Conservation (phyloP, 2,329 filamentous ascomycete genomes). For the Ilyonectria robusta region DNA sequence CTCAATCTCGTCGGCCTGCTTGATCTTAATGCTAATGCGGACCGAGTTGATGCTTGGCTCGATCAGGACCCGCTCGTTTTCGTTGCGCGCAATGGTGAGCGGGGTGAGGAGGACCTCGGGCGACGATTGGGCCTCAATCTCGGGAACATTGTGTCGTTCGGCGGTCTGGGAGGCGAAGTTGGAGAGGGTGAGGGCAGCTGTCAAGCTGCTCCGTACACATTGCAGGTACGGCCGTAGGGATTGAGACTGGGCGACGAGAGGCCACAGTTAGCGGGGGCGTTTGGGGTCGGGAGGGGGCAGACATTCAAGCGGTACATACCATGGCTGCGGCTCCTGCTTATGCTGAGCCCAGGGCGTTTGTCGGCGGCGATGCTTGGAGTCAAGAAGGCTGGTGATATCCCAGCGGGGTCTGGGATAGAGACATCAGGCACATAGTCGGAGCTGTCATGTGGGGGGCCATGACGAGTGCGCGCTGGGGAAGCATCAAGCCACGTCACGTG, state of each 20-base stretch:
- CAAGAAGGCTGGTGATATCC: constrained; percentile 32
- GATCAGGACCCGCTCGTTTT: constrained; percentile 96
- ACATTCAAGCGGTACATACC: constrained; percentile 31
- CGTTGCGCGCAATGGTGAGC: constrained; percentile 91
- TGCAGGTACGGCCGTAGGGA: constrained; percentile 96
- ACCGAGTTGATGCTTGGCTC: constrained; percentile 98
- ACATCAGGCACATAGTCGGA: constrained; percentile 33
- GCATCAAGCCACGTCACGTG: constrained; percentile 31
- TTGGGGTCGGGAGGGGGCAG: neutral
- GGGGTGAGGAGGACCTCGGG: constrained; percentile 96
- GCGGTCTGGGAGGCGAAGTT: constrained; percentile 98
- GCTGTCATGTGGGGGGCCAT: constrained; percentile 32
- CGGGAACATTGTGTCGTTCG: constrained; percentile 97
- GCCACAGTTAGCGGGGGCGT: constrained; percentile 38
- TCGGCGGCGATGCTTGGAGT: constrained; percentile 24
- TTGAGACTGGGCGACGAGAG: constrained; percentile 78
- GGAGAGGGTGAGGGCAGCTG: constrained; percentile 87
- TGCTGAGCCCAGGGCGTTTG: constrained; percentile 21
- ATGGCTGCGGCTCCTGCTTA: constrained; percentile 34
- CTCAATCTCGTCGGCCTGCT: constrained; percentile 99
- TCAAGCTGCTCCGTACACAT: constrained; percentile 94
- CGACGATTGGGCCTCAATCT: constrained; percentile 93
- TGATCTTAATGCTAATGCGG: constrained; percentile 98
- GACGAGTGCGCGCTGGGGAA: constrained; percentile 29
- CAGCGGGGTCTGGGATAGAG: constrained; percentile 28